phyloP scores from a whole-genome alignment of 148 eudicot genomes.

The Vaccinium darrowii region DNA sequence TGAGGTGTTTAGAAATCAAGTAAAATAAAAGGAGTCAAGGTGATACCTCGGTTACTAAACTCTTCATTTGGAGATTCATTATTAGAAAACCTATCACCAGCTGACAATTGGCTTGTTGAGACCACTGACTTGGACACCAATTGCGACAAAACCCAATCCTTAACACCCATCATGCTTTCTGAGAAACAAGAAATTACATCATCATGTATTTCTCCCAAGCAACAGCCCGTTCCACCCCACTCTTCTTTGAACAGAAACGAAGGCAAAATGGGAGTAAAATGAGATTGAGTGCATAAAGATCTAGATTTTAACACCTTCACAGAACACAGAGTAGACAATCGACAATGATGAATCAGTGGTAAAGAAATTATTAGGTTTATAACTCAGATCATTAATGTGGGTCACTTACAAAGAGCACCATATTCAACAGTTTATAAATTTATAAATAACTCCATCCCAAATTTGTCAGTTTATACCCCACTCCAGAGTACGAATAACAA shows the following conservation, averaged over 20 bases:
- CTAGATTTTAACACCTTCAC: not conserved
- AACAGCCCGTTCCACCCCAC: not conserved
- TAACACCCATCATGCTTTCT: conserved; percentile 83
- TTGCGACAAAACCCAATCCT: conserved; percentile 94
- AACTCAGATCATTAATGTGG: not conserved
- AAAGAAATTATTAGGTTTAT: not conserved
- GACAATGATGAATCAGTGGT: not conserved
- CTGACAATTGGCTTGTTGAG: conserved; percentile 57
- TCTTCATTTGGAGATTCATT: conserved; percentile 48
- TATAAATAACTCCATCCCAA: not conserved
- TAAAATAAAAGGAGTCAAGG: conserved; percentile 7
- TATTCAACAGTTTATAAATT: not conserved
- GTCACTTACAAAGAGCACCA: not conserved
- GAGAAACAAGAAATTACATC: conserved; percentile 18
- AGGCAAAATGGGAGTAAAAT: not conserved
- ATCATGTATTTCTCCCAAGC: conserved; percentile 8
- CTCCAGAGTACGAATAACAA: too few relatives aligned
- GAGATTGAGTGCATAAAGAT: not conserved
- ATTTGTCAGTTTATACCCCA: not conserved
- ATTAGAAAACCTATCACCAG: conserved; percentile 41
- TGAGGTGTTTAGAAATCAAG: not conserved
- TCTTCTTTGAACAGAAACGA: not conserved
- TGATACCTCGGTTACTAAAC: conserved; percentile 51
- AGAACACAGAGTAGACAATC: not conserved
- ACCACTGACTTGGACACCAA: conserved; percentile 67